Base-by-base conservation (phyloP, 257 asterid genomes). In the Anisodus tanguticus region DNA sequence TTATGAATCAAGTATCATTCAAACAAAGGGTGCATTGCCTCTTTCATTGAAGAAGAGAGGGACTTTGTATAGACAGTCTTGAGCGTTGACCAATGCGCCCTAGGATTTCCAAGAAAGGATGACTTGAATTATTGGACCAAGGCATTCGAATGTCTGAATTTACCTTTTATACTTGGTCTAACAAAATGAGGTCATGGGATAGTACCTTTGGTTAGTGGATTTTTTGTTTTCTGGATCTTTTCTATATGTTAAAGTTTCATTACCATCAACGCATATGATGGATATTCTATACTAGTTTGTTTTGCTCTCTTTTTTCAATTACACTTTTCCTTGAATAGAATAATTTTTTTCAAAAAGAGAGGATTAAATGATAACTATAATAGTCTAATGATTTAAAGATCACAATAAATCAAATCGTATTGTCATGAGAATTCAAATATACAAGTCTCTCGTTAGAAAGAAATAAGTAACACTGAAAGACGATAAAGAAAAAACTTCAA, bases 121-220 rank as follows among this genome's bases (percentile, higher is more conserved):
- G 8, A 3, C 54, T 70, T 70, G 79, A 41, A 70, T 41, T 70
- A 43, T 70, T 43, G 79, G 79, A 70, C 51, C 9, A 70, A 70
- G 57, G 79, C 57, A 43, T 43, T 9, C 41, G 16, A 47, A 70
- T n/a, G 19, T 69, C 78, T 70, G 35, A 5, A 22, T 49, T 19
- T 17, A 49, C 45, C 26, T 47, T 22, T 22, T 22, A 22, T 22
- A 22, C 26, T 22, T 49, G 11, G 19, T 74, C 43, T 13, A 74
- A 74, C 15, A 3, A 13, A 10, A 3, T 22, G 26, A 22, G 26
- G 26, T 22, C 7, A 74, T 72, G 59, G 35, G 51, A 10, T 41
- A 16, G 8, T 41, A 17, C 54, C 41, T 8, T 69, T 17, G 16
- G 17, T 70, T 43, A 71, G 58, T 71, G 39, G 9, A n/a, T n/a